Base-by-base conservation (phyloP, 1,284 basidiomycete genomes). In the Ganoderma resinaceum region DNA sequence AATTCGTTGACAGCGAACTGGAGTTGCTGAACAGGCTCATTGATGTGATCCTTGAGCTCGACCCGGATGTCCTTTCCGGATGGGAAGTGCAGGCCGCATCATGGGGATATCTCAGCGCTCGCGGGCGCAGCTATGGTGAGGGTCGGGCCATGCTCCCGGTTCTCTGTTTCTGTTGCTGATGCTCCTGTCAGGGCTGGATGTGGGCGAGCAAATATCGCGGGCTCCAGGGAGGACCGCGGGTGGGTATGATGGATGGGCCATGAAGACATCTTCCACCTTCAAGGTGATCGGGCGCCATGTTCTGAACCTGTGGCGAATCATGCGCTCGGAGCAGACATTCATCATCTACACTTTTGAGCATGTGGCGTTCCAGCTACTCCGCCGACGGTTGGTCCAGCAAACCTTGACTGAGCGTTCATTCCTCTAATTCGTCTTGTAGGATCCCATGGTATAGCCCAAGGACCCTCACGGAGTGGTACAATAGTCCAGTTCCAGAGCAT, bases 11-110 rank as follows among this genome's bases (percentile, higher is more conserved):
- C 0, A 86, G 80, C 60, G 97, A 99, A 81, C 82, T 96, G 14
- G 96, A 96, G 37, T 81, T 99, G 20, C 82, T 99, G 68, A 97
- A 97, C 74, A 83, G 82, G 58, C 77, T 96, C 9, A 84, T 95
- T 37, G 95, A 98, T 76, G 81, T 91, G 29, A 88, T 98, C 1
- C 80, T 90, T 31, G 87, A 90, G 0, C 83, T 94, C 75, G 96
- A 99, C 79, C 97, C 97, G 0, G 97, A 99, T 78, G 91, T 98
- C 55, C 78, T 99, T 2, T 87, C 90, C 0, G 97, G 97, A 11
- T 99, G 95, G 94, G 97, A 99, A 73, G 86, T 98, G 16, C 95
- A 98, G 76, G 86, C 86, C 20, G 84, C 88, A 0, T 96, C 94
- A 1, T 99, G 97, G 97, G 96, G 96, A 0, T 99, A 96, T 79